phyloP scores from a whole-genome alignment of 2,329 filamentous ascomycete species.

The Fusarium napiforme region DNA sequence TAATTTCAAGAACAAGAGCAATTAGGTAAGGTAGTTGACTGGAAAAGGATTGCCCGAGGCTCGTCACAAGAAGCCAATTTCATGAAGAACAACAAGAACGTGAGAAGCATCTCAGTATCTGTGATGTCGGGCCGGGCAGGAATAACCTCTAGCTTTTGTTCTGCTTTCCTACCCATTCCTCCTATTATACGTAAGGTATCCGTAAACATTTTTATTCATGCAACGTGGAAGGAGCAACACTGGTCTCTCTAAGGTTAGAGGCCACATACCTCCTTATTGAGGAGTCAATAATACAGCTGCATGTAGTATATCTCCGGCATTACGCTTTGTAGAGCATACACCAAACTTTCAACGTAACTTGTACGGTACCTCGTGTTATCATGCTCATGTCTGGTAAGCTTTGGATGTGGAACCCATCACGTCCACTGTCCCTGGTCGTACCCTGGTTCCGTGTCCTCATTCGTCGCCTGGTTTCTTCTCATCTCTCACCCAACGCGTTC shows the following conservation, averaged over 20 bases:
- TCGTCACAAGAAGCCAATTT: background rate
- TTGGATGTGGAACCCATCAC: slow-evolving; percentile 36
- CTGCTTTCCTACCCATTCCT: background rate
- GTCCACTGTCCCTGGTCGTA: slow-evolving; percentile 32
- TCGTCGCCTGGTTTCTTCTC: slow-evolving; percentile 42
- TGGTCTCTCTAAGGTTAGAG: background rate
- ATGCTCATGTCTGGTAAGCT: slow-evolving; percentile 36
- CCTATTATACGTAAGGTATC: too few species aligned
- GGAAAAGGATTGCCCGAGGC: background rate
- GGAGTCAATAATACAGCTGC: slow-evolving; percentile 13
- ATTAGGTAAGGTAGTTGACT: background rate
- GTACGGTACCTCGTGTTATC: slow-evolving; percentile 30
- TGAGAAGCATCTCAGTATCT: background rate
- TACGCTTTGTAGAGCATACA: slow-evolving; percentile 23
- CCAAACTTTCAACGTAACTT: slow-evolving; percentile 19
- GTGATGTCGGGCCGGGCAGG: too few species aligned
- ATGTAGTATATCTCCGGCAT: background rate
- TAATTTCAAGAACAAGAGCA: background rate
- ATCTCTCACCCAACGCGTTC: slow-evolving; percentile 42
- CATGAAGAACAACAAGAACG: background rate
- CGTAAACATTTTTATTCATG: background rate
- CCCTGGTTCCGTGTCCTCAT: slow-evolving; percentile 37
- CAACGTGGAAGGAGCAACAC: background rate
- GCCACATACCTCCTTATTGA: background rate
- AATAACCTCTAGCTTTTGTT: background rate